Evolutionary conservation across 2,329 filamentous ascomycete species (phyloP), one percentile per base, ranked within the genome.

Genomic region (Kalaharituber pfeilii): DNA sequence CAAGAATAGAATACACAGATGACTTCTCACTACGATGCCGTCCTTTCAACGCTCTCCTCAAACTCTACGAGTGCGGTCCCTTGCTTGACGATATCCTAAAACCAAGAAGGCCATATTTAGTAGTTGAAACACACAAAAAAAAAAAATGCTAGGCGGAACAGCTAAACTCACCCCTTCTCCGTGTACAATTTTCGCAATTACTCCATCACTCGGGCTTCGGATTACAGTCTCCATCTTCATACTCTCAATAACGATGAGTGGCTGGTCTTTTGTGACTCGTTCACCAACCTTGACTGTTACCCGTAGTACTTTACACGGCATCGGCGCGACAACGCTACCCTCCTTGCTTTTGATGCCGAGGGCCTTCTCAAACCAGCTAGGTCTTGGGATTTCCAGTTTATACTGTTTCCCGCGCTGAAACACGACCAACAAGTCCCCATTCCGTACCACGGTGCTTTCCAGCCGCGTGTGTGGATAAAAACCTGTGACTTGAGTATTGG

Each of bases 241-340:
- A 56, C 70, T 73, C 64, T 70, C 69, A 57, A 69, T 69, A 4
- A 96, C 87, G 11, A 96, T 85, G 55, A 98, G 71, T 5, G 86
- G 80, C 55, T 89, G 80, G 47, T 89, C 88, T 71, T 89, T 93
- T 66, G 80, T 80, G 15, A 98, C 91, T 49, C 69, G 70, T 59
- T 94, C 79, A 0, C 91, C 91, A 62, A 86, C 86, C 26, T 75
- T 70, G 0, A 95, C 86, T 68, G 94, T 85, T 49, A 95, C 91
- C 60, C 86, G 80, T 58, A 98, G 71, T 25, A 98, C 82, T 71
- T 96, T 96, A 70, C 91, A 96, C 1, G 91, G 91, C 91, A 98
- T 98, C 0, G 91, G 91, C 22, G 91, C 86, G 24, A 85, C 75
- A 1, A 96, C 86, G 52, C 83, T 91, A 58, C 58, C 56, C 27